A percentile compares a stretch with the other conserved stretches of the same genome.
Conservation (phyloP, 495 filamentous ascomycete genomes). For the Penicillium bialowiezense region DNA sequence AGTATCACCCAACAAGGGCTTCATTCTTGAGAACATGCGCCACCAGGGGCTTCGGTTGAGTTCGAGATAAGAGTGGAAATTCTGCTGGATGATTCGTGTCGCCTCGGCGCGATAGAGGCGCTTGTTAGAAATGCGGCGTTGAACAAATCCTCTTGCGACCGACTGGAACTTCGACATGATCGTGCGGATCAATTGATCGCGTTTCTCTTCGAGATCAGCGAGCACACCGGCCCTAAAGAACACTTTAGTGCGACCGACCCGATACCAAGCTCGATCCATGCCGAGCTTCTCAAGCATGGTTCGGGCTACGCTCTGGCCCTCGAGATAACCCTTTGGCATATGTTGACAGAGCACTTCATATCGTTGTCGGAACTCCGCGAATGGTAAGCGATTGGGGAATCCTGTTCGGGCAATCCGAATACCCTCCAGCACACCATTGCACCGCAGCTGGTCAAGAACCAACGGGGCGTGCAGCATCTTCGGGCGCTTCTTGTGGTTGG, state of each 20-base stretch:
- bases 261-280: conserved; percentile 80
- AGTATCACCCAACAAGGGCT: conserved; percentile 87
- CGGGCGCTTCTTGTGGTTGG: conserved; percentile 97
- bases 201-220: conserved; percentile 92
- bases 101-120: conserved; percentile 91
- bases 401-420: conserved; percentile 97
- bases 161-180: conserved; percentile 96
- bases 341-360: conserved; percentile 94
- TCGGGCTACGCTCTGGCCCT: conserved; percentile 79
- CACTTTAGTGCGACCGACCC: conserved; percentile 94
- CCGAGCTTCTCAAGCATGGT: conserved; percentile 88
- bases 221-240: conserved; percentile 97
- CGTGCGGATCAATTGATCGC: conserved; percentile 85
- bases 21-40: conserved; percentile 93
- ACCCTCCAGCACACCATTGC: conserved; percentile 97
- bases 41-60: conserved; percentile 95
- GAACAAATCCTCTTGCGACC: conserved; percentile 81
- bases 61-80: conserved; percentile 84
- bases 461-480: conserved; percentile 86
- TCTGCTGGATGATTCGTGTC: conserved; percentile 89
- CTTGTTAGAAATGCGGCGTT: conserved; percentile 85
- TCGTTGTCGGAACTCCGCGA: conserved; percentile 89
- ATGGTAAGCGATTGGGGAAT: conserved; percentile 93
- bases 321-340: conserved; percentile 87
- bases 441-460: conserved; percentile 92